Base-by-base conservation (phyloP, 768 basidiomycete species). In the Crassisporium funariophilum region DNA sequence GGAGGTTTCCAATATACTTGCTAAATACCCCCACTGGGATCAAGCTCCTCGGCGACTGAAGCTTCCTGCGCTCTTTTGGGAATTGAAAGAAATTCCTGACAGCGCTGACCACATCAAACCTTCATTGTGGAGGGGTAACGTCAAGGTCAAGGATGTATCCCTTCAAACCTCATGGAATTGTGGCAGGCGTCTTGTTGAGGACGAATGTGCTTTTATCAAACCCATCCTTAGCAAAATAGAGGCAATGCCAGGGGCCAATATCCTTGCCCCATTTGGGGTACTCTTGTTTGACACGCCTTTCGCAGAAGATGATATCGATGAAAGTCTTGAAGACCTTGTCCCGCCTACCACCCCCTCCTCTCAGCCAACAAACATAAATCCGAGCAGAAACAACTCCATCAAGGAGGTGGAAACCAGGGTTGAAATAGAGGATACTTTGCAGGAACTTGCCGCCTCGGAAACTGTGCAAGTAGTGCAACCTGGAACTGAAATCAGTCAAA, bases 21-120 rank as follows among this genome's bases (percentile, higher is more conserved):
- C 55, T 2, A 35, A 54, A 35, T 29, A 29, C 27, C 70, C 68
- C 1, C 48, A 69, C 4, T 72, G 70, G 68, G 70, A 70, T 39
- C 52, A 56, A 2, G 39, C 46, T 4, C 63, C 66, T 11, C 60
- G 60, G 0, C 57, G 62, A 1, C 55, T 72, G 2, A 54, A 57
- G 27, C 44, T 69, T 1, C 63, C 59, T 2, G 40, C 47, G 1
- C 46, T 65, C 1, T 41, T 53, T 9, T 49, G 48, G 13, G 51
- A 56, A 13, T 50, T 36, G 3, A 25, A 49, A 10, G 43, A 57
- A 29, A 42, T 65, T 10, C 47, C 46, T 12, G 25, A 35, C 4
- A 44, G 44, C 0, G 54, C 51, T 6, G 68, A 70, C 51, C 68
- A 70, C 33, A 50, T 69, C 22, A 59, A 58, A 11, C 68, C 69